Evolutionary conservation across 2,329 filamentous ascomycete species (phyloP).

Genomic region (Ophiostoma ips): DNA sequence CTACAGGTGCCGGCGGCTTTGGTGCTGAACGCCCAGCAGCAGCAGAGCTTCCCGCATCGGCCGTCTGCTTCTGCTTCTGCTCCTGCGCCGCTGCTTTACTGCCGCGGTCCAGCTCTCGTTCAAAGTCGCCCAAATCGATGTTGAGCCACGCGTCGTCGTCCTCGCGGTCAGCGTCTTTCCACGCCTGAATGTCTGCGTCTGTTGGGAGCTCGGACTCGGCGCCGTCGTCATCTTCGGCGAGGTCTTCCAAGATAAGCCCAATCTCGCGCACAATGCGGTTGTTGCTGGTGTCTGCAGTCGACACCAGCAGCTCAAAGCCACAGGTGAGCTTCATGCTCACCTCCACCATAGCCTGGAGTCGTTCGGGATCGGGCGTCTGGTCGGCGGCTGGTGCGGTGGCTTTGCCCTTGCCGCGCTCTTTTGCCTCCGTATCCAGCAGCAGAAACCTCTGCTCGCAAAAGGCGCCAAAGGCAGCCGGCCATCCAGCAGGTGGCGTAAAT

Average conservation of each 20-base stretch:
- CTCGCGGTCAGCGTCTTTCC: slow-evolving; percentile 48
- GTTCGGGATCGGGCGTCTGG: slow-evolving; percentile 8
- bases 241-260: slow-evolving; percentile 59
- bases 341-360: slow-evolving; percentile 34
- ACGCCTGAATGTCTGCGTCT: slow-evolving; percentile 56
- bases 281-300: slow-evolving; percentile 52
- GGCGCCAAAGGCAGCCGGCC: slow-evolving; percentile 26
- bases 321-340: slow-evolving; percentile 81
- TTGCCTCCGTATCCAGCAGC: neutral
- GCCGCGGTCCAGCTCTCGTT: slow-evolving; percentile 55
- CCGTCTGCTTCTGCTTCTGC: neutral
- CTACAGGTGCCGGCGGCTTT: neutral
- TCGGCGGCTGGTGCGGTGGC: slow-evolving; percentile 11
- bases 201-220: slow-evolving; percentile 43
- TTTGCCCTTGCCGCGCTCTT: neutral
- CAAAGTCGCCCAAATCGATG: slow-evolving; percentile 81
- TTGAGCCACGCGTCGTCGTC: slow-evolving; percentile 88
- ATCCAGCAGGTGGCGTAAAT: slow-evolving; percentile 50
- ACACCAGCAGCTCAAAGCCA: slow-evolving; percentile 78
- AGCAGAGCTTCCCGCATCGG: neutral
- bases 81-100: too few relatives aligned
- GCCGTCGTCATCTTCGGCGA: slow-evolving; percentile 53
- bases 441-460: slow-evolving; percentile 11
- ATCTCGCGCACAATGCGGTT: slow-evolving; percentile 61
- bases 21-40: too few relatives aligned